phyloP scores from a whole-genome alignment of 495 filamentous ascomycete genomes.

The Talaromyces adpressus region DNA sequence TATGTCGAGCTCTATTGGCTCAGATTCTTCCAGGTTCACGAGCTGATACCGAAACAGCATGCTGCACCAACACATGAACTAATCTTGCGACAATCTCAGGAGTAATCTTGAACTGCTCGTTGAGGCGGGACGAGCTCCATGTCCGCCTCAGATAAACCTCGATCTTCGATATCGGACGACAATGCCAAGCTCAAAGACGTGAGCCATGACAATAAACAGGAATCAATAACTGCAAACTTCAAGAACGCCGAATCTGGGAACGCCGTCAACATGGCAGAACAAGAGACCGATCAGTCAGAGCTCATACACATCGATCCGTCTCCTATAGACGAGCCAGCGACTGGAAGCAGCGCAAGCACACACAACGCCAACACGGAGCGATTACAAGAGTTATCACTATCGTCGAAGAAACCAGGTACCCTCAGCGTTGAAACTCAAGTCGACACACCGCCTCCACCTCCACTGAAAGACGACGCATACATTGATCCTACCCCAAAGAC shows the following conservation, averaged over 20 bases:
- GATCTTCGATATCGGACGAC: not conserved
- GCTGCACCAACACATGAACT: not conserved
- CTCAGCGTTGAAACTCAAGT: conserved; percentile 9
- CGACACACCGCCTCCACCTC: conserved; percentile 29
- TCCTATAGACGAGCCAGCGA: not conserved
- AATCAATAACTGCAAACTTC: not conserved
- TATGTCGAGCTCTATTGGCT: not conserved
- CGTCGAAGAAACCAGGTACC: conserved; percentile 15
- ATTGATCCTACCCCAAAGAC: conserved; percentile 59
- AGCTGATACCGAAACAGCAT: not conserved
- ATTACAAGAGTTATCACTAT: conserved; percentile 31
- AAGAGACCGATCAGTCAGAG: not conserved
- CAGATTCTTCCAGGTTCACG: not conserved
- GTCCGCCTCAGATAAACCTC: conserved; percentile 1
- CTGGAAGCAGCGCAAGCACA: not conserved
- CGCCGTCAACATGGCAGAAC: conserved; percentile 6
- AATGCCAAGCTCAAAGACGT: not conserved
- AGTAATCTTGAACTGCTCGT: not conserved
- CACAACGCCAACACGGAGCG: conserved; percentile 9
- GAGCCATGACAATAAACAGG: not conserved
- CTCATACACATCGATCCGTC: conserved; percentile 6
- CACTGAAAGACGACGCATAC: conserved; percentile 49
- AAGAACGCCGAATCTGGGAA: not conserved
- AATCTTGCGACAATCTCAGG: not conserved
- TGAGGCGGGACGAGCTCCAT: conserved; percentile 1